phyloP scores from a whole-genome alignment of 768 basidiomycete species.

The Leccinum subtestaceum region DNA sequence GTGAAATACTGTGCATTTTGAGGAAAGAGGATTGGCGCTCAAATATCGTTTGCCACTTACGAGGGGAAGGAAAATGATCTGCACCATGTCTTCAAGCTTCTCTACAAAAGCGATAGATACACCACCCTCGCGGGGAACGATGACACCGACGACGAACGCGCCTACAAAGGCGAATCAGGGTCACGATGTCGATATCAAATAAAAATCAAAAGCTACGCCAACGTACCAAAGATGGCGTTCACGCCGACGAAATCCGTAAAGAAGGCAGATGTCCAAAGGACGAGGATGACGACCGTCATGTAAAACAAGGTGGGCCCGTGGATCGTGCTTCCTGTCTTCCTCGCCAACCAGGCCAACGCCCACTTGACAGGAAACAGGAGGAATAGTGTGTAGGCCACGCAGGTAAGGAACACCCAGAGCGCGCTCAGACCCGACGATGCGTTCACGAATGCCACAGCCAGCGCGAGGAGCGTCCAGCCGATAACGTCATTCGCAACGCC shows the following conservation, averaged over 20 bases:
- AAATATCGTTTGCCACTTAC: constrained; percentile 40
- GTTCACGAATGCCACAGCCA: constrained; percentile 91
- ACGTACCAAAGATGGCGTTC: constrained; percentile 82
- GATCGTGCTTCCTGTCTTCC: constrained; percentile 73
- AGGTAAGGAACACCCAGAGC: constrained; percentile 77
- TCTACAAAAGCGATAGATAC: constrained; percentile 84
- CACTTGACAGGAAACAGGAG: constrained; percentile 66
- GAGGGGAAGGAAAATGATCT: constrained; percentile 85
- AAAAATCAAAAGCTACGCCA: not conserved
- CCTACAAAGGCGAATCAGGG: constrained; percentile 38
- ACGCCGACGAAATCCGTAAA: constrained; percentile 96
- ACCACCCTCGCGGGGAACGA: constrained; percentile 85
- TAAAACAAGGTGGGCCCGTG: constrained; percentile 84
- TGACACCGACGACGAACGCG: constrained; percentile 78
- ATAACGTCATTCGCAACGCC: constrained; percentile 90
- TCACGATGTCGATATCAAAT: not conserved
- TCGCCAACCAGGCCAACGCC: constrained; percentile 67
- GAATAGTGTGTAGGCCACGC: constrained; percentile 78
- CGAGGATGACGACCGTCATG: constrained; percentile 80
- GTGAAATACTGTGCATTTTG: constrained; percentile 76
- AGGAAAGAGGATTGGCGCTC: not conserved
- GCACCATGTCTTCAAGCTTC: constrained; percentile 92
- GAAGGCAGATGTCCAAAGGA: constrained; percentile 85
- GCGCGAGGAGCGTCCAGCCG: constrained; percentile 85
- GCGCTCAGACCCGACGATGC: constrained; percentile 81